A percentile compares a stretch with the other conserved stretches of the same genome.
Evolutionary conservation across 768 basidiomycete species (phyloP).

Genomic region (Boletus pseudopeckii): DNA sequence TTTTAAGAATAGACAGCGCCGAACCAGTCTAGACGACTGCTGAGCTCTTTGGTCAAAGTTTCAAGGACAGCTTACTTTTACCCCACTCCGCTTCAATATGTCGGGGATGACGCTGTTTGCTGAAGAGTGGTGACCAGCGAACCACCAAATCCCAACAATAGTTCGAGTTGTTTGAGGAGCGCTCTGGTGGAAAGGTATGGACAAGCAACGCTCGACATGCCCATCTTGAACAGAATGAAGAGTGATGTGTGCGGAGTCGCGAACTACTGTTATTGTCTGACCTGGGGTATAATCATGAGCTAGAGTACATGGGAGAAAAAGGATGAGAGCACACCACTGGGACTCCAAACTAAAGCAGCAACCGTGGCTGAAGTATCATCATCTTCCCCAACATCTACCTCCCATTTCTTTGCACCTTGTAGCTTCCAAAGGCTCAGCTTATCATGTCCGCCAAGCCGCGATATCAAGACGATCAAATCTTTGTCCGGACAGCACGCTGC

Average conservation of each 20-base stretch:
- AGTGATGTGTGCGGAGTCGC: slow-evolving; percentile 63
- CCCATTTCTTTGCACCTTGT: slow-evolving; percentile 79
- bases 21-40: slow-evolving; percentile 61
- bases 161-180: slow-evolving; percentile 14
- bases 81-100: slow-evolving; percentile 64
- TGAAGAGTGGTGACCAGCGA: slow-evolving; percentile 44
- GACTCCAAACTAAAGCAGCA: slow-evolving; percentile 72
- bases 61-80: slow-evolving; percentile 48
- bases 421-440: slow-evolving; percentile 77
- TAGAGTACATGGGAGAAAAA: neutral
- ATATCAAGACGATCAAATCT: slow-evolving; percentile 68
- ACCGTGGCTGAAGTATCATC: slow-evolving; percentile 46
- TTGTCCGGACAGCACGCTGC: slow-evolving; percentile 84
- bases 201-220: slow-evolving; percentile 46
- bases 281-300: slow-evolving; percentile 36
- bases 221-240: slow-evolving; percentile 82
- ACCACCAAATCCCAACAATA: slow-evolving; percentile 73
- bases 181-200: slow-evolving; percentile 27
- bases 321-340: slow-evolving; percentile 54
- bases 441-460: slow-evolving; percentile 64
- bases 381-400: slow-evolving; percentile 59
- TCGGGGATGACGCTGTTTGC: slow-evolving; percentile 56
- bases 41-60: neutral
- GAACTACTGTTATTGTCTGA: slow-evolving; percentile 68
- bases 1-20: slow-evolving; percentile 64